Evolutionary conservation across 108 stramenopile genomes (phyloP).

Genomic region (Schizochytrium sp.): DNA sequence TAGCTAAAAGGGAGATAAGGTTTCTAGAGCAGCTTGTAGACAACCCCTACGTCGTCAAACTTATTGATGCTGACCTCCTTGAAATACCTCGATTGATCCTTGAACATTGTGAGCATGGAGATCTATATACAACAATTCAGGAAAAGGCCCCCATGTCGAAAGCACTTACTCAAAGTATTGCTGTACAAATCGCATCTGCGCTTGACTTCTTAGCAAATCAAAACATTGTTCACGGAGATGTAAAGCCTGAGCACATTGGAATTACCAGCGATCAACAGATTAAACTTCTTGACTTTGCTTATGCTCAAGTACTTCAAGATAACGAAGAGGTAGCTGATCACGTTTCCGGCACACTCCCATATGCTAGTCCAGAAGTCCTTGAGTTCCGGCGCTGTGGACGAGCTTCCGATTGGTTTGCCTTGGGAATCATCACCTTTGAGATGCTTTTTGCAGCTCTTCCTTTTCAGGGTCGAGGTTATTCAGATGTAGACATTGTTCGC

Average conservation of each 20-base stretch:
- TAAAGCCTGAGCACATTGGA: slow-evolving; percentile 23
- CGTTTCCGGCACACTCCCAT: not conserved
- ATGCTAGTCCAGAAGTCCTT: slow-evolving; percentile 3
- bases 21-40: too few relatives aligned
- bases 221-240: not conserved
- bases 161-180: not conserved
- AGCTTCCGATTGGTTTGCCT: not conserved
- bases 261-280: not conserved
- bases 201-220: not conserved
- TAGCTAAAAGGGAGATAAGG: too few relatives aligned
- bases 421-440: not conserved
- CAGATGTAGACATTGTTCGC: not conserved
- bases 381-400: not conserved
- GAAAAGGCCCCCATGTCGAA: not conserved
- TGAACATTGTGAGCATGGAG: not conserved
- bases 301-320: not conserved
- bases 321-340: not conserved
- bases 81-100: not conserved
- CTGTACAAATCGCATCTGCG: not conserved
- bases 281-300: not conserved
- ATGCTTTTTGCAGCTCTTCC: not conserved
- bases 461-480: not conserved
- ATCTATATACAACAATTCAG: not conserved
- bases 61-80: too few relatives aligned
- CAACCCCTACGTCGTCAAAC: too few relatives aligned